These are phyloP conservation scores for Fraxinus pennsylvanica DNA, from an alignment of 257 asterid genomes.

Conservation along the genomic window DNA sequence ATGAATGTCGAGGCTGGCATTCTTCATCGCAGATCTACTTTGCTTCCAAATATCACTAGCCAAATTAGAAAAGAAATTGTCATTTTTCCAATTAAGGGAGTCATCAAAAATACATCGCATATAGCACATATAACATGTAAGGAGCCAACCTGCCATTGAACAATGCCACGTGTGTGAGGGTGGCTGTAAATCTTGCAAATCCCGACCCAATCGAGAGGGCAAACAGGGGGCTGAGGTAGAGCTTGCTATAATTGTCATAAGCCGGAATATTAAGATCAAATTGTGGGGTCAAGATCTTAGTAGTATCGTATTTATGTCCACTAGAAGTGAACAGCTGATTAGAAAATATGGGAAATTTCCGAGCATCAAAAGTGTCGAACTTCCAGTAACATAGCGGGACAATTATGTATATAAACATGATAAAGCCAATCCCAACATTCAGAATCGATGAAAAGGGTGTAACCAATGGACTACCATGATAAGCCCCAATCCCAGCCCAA, in stretches of 20 bases:
- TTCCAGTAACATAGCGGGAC: slow-evolving; percentile 96
- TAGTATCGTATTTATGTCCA: slow-evolving; percentile 75
- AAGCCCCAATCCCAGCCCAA: slow-evolving; percentile 99
- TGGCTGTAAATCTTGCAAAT: slow-evolving; percentile 90
- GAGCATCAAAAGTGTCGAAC: slow-evolving; percentile 83
- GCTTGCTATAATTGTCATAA: slow-evolving; percentile 76
- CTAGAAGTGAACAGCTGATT: slow-evolving; percentile 69
- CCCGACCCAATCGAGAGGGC: slow-evolving; percentile 96
- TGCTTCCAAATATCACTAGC: slow-evolving; percentile 86
- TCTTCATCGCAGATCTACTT: slow-evolving; percentile 71
- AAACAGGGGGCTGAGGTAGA: slow-evolving; percentile 92
- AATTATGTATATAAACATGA: slow-evolving; percentile 87
- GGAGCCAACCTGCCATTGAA: slow-evolving; percentile 85
- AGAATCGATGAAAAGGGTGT: slow-evolving; percentile 82
- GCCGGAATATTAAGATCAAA: slow-evolving; percentile 74
- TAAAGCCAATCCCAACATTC: slow-evolving; percentile 75
- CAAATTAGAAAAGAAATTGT: slow-evolving; percentile 7
- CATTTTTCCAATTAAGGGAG: background rate
- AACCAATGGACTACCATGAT: slow-evolving; percentile 97
- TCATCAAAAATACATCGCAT: background rate
- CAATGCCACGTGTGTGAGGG: slow-evolving; percentile 86
- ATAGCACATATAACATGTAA: background rate
- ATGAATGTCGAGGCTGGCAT: slow-evolving; percentile 65
- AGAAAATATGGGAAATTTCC: slow-evolving; percentile 90
- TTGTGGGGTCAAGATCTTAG: slow-evolving; percentile 79